A percentile compares a stretch with the other conserved stretches of the same genome.
Evolutionary conservation across 805 yeast genomes (phyloP).

Genomic region (Pichia scutulata): DNA sequence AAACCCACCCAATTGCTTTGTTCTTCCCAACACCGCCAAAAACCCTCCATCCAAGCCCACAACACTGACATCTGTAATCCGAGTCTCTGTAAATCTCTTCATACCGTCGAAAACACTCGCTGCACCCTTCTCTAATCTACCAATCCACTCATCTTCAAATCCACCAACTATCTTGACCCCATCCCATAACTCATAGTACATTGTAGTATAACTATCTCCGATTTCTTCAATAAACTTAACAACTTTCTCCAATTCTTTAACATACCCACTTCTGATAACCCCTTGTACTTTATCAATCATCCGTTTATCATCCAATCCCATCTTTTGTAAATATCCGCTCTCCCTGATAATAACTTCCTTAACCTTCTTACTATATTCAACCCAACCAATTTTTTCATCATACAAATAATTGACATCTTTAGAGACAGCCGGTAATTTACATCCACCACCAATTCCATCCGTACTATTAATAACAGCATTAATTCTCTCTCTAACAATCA

Average conservation of each 20-base stretch:
- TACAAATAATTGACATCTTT: conserved; percentile 27
- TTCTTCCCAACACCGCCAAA: background rate
- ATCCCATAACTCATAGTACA: conserved; percentile 45
- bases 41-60: background rate
- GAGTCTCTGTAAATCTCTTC: background rate
- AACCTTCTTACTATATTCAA: conserved; percentile 13
- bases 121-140: background rate
- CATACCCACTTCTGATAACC: conserved; percentile 17
- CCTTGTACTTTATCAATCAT: background rate
- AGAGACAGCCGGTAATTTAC: conserved; percentile 25
- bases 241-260: conserved; percentile 33
- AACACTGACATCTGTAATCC: background rate
- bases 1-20: background rate
- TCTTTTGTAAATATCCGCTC: background rate
- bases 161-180: conserved; percentile 10
- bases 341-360: conserved; percentile 15
- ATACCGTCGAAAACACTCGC: background rate
- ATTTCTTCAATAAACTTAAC: conserved; percentile 15
- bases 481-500: conserved; percentile 35
- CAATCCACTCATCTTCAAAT: background rate
- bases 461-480: conserved; percentile 17
- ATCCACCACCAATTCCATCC: conserved; percentile 39
- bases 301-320: background rate
- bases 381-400: conserved; percentile 17
- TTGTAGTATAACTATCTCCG: conserved; percentile 34